Conservation (phyloP, 495 filamentous ascomycete species). For the Xylaria nigripes region DNA sequence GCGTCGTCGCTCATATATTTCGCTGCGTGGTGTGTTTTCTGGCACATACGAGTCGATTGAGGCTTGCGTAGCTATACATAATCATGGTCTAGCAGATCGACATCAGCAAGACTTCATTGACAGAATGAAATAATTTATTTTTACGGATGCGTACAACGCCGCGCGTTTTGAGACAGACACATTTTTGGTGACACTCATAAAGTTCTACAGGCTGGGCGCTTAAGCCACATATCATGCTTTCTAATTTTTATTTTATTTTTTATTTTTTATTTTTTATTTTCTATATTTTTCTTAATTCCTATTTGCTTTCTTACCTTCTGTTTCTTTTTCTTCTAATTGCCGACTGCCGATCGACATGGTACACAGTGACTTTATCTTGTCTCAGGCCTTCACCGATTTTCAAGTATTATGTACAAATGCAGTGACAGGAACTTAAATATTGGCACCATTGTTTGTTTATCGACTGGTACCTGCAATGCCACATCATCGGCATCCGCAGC, state of each 20-base stretch:
- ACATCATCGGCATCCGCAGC: not conserved
- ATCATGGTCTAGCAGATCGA: not conserved
- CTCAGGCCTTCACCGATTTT: not conserved
- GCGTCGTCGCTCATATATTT: constrained; percentile 12
- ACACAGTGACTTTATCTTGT: constrained; percentile 6
- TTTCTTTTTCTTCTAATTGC: not conserved
- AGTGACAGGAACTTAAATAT: not conserved
- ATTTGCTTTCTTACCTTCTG: not conserved
- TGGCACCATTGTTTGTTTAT: not conserved
- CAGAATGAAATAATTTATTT: not conserved
- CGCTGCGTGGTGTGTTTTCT: constrained; percentile 5
- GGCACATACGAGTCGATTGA: constrained; percentile 2
- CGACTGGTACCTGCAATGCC: not conserved
- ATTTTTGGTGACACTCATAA: not conserved
- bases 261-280: no score
- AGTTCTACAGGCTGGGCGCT: no score
- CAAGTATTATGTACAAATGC: not conserved
- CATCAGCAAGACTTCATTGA: not conserved
- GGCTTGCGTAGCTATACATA: not conserved
- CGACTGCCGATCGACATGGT: not conserved
- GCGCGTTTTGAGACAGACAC: constrained; percentile 5
- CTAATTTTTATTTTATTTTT: no score
- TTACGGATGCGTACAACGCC: not conserved
- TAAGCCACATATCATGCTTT: no score
- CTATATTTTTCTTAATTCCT: no score